Evolutionary conservation across 1,139 yeast genomes (phyloP).

Genomic region (Spathaspora jeffriesii): DNA sequence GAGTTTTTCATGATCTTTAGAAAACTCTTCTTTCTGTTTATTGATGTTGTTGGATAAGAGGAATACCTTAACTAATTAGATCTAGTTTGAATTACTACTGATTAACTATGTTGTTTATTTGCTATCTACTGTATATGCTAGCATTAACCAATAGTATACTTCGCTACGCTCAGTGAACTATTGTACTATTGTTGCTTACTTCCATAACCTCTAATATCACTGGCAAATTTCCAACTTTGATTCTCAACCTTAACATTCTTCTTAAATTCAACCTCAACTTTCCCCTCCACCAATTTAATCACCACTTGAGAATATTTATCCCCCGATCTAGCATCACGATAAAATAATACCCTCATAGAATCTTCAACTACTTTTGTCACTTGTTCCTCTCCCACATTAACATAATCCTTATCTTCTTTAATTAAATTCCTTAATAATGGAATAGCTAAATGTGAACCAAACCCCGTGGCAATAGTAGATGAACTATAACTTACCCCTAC

Average conservation of each 20-base stretch:
- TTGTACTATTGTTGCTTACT: conserved; percentile 44
- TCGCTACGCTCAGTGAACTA: too few species aligned
- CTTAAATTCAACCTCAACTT: conserved; percentile 52
- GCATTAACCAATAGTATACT: too few species aligned
- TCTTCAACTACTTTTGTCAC: conserved; percentile 78
- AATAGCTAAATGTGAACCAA: conserved; percentile 92
- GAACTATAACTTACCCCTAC: conserved; percentile 90
- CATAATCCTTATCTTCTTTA: conserved; percentile 76
- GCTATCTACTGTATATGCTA: neutral
- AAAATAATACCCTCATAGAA: conserved; percentile 92
- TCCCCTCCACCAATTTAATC: conserved; percentile 54
- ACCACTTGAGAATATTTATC: conserved; percentile 85
- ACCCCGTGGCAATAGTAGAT: conserved; percentile 93
- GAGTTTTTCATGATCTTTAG: too few species aligned
- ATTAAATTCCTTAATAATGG: conserved; percentile 88
- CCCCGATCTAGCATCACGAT: conserved; percentile 94
- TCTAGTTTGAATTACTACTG: too few species aligned
- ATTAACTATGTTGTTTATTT: too few species aligned
- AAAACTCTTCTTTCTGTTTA: too few species aligned
- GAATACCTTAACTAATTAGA: too few species aligned
- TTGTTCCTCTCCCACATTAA: conserved; percentile 65
- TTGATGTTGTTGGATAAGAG: too few species aligned
- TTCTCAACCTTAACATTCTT: conserved; percentile 65
- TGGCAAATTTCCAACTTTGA: conserved; percentile 94
- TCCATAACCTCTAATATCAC: conserved; percentile 88